Evolutionary conservation across 306 rosid species (phyloP), one percentile per base, ranked within the genome.

Genomic region (Ammopiptanthus mongolicus): DNA sequence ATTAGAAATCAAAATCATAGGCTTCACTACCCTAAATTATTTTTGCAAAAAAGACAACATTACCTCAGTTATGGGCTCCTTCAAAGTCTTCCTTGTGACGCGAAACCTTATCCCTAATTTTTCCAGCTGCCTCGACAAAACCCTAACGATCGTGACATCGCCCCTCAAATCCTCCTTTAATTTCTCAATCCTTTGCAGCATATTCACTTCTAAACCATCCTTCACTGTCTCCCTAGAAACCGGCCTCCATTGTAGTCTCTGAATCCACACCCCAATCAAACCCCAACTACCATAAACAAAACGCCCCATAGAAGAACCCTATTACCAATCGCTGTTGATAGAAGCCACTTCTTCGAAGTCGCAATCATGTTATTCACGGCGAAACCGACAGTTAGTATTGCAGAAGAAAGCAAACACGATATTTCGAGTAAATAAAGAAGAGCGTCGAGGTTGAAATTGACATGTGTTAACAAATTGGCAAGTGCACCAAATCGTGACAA

Each of bases 51-150:
- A 14, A 46, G 25, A 48, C 3, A 78, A 19, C 15, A 41, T 73
- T 88, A 95, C 98, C 97, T 95, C 96, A 39, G 87, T 81, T 71
- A 92, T 81, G 55, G 97, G 97, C 8, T 87, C 91, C 80, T 85
- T 91, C 82, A 95, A 67, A 28, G 88, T 12, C 84, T 84, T 88
- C 46, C 96, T 76, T 1, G 96, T 90, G 37, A 91, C 81, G 58
- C 89, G 87, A 84, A 91, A 95, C 77, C 96, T 71, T 61, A 90
- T 75, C 36, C 96, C 93, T 88, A 95, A 81, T 80, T 95, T 95
- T 90, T 95, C 97, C 56, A 92, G 86, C 87, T 95, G 91, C 78
- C 98, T 85, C 2, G 96, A 88, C 83, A 95, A 77, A 71, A 79
- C 96, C 86, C 88, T 81, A 73, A 85, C 58, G 34, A 88, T 69